phyloP scores from a whole-genome alignment of 2,329 filamentous ascomycete genomes.

The Colletotrichum endophyticum region DNA sequence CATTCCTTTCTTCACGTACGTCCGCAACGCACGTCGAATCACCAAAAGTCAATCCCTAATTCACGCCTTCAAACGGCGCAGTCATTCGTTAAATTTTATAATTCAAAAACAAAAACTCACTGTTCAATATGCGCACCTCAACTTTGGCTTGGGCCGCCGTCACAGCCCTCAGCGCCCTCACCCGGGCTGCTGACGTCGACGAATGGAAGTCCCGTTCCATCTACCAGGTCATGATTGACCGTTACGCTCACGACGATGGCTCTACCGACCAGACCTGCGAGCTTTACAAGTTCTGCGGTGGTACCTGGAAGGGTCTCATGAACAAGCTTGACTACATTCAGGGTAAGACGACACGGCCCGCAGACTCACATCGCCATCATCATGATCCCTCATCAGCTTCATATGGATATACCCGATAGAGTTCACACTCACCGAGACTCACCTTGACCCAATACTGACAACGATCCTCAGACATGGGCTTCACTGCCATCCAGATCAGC shows the following conservation, averaged over 20 bases:
- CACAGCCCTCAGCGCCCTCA: conserved; percentile 6
- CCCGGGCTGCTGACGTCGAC: conserved; percentile 11
- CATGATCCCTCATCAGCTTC: neutral
- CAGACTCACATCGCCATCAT: neutral
- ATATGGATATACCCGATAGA: neutral
- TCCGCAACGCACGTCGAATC: neutral
- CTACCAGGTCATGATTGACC: conserved; percentile 50
- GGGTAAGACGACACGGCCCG: conserved; percentile 23
- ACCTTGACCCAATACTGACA: neutral
- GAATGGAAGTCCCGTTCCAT: conserved; percentile 37
- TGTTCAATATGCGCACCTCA: conserved; percentile 7
- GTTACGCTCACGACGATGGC: conserved; percentile 45
- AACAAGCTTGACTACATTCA: conserved; percentile 57
- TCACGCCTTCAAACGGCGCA: conserved; percentile 8
- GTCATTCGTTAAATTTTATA: conserved; percentile 5
- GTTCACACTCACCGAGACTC: neutral
- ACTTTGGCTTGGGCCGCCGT: conserved; percentile 14
- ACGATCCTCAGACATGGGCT: conserved; percentile 11
- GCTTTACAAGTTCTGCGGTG: conserved; percentile 50
- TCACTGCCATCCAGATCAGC: conserved; percentile 60
- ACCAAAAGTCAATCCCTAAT: neutral
- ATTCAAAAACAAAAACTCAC: neutral
- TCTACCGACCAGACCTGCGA: conserved; percentile 47
- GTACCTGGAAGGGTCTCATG: conserved; percentile 53
- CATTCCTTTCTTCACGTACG: conserved; percentile 14